A percentile compares a stretch with the other conserved stretches of the same genome.
phyloP scores from a whole-genome alignment of 2,329 filamentous ascomycete genomes.

The Arthrinium phaeospermum region DNA sequence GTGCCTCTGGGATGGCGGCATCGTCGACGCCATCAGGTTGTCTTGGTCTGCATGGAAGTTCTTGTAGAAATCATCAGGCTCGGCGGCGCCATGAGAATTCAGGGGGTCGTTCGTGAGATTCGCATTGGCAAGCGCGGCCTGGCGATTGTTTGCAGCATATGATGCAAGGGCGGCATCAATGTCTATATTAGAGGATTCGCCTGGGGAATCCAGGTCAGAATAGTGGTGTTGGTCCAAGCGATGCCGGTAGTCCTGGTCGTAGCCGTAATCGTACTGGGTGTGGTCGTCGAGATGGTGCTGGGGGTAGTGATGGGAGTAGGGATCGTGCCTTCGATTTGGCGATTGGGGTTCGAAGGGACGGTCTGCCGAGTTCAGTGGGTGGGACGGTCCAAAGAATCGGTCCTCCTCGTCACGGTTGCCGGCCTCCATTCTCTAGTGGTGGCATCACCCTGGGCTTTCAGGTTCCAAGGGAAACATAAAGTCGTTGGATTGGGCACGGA shows the following conservation, averaged over 20 bases:
- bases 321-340: constrained; percentile 30
- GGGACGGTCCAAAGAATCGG: constrained; percentile 37
- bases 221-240: constrained; percentile 14
- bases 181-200: constrained; percentile 6
- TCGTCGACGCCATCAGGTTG: constrained; percentile 36
- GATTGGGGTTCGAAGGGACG: constrained; percentile 39
- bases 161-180: constrained; percentile 33
- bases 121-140: constrained; percentile 47
- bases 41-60: constrained; percentile 45
- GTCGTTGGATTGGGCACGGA: constrained; percentile 19
- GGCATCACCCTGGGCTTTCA: constrained; percentile 41
- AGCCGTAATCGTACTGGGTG: constrained; percentile 30
- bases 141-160: constrained; percentile 45
- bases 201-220: constrained; percentile 17
- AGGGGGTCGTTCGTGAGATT: constrained; percentile 23
- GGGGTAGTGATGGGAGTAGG: constrained; percentile 30
- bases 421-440: constrained; percentile 53
- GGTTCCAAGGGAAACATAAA: constrained; percentile 25
- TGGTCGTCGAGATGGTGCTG: constrained; percentile 27
- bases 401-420: constrained; percentile 50
- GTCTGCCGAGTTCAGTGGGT: constrained; percentile 32
- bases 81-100: constrained; percentile 26
- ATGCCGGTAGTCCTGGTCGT: constrained; percentile 27
- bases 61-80: constrained; percentile 63
- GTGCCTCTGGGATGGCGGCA: constrained; percentile 46